Base-by-base conservation (phyloP, 2,329 filamentous ascomycete species). In the Phialocephala sp. region DNA sequence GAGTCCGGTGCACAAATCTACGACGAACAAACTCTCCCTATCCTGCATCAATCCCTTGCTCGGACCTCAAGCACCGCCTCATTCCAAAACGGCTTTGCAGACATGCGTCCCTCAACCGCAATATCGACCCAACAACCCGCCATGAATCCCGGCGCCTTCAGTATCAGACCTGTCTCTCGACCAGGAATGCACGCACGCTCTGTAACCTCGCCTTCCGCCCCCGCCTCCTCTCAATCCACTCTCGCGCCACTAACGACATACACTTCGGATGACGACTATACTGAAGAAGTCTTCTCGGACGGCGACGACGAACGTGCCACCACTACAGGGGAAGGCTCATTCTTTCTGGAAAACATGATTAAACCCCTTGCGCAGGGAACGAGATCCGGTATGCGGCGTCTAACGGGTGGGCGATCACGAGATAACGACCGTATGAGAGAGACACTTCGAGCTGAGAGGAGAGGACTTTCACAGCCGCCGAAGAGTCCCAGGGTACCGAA, bases 21-120 rank as follows among this genome's bases (percentile, higher is more conserved):
- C 77, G 94, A 97, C 73, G 93, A 97, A 77, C 92, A 97, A 75
- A 96, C 95, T 8, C 83, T 95, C 12, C 94, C 94, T 0, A 96
- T 97, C 60, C 80, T 97, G 6, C 91, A 95, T 72, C 92, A 95
- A 74, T 95, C 93, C 0, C 83, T 91, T 27, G 86, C 84, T 24
- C 75, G 85, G 12, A 94, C 89, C 69, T 89, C 90, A 43, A 91
- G 87, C 59, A 86, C 88, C 1, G 85, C 86, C 0, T 91, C 90
- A 0, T 95, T 98, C 77, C 93, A 97, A 72, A 96, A 94, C 73
- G 92, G 92, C 4, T 94, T 97, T 72, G 87, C 89, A 0, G 94
- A 97, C 73, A 84, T 82, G 56, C 83, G 86, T 35, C 81, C 90
- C 0, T 79, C 79, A 55, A 84, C 85, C 76, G 88, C 22, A 88